Conservation (phyloP, 306 rosid genomes). For the Citrullus mucosospermus region DNA sequence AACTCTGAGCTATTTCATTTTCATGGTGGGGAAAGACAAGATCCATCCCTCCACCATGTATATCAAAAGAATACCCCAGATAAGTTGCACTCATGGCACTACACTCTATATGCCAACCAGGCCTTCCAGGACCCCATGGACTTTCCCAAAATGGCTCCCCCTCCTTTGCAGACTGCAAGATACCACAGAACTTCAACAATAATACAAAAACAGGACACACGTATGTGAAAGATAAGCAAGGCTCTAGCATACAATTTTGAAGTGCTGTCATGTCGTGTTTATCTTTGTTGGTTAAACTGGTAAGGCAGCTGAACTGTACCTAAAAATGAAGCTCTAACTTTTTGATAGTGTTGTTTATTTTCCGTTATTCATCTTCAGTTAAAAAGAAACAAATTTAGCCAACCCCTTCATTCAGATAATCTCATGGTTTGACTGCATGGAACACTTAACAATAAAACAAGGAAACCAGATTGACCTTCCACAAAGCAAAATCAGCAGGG, state of each 20-base stretch:
- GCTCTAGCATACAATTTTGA: background rate
- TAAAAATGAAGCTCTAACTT: background rate
- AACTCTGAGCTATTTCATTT: constrained; percentile 98
- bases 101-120: constrained; percentile 99
- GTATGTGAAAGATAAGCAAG: background rate
- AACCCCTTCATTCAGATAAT: background rate
- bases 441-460: background rate
- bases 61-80: constrained; percentile 82
- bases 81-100: constrained; percentile 96
- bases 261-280: background rate
- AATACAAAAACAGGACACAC: constrained; percentile 5
- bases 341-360: background rate
- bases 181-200: constrained; percentile 9
- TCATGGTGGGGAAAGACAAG: constrained; percentile 99
- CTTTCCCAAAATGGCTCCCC: constrained; percentile 98
- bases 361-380: background rate
- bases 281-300: background rate
- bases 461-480: constrained; percentile 49
- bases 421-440: background rate
- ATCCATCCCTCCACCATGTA: constrained; percentile 96
- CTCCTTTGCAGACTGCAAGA: constrained; percentile 71
- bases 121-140: constrained; percentile 98
- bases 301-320: background rate
- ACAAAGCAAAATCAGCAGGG: constrained; percentile 97
- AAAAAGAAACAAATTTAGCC: background rate